phyloP scores from a whole-genome alignment of 164 flowering plant genomes.

The Kalanchoe fedtschenkoi region DNA sequence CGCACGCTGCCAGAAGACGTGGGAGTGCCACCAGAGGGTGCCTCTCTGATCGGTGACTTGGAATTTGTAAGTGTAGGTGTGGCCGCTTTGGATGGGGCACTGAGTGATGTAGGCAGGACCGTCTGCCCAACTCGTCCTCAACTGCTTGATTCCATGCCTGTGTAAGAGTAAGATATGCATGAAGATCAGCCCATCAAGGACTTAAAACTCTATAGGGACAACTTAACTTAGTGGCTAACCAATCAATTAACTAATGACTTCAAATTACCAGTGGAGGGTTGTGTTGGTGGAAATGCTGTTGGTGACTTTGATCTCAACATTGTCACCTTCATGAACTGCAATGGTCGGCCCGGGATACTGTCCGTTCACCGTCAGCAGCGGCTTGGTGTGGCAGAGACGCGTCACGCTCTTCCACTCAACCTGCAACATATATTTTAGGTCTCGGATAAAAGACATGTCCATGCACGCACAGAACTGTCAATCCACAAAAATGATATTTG shows the following conservation, averaged over 20 bases:
- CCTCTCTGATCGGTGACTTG: slow-evolving; percentile 1
- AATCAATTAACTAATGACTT: too few species aligned
- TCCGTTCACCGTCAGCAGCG: slow-evolving; percentile 54
- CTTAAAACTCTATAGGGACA: neutral
- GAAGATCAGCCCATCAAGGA: neutral
- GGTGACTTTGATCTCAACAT: slow-evolving; percentile 40
- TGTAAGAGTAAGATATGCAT: slow-evolving; percentile 17
- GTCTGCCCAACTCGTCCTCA: slow-evolving; percentile 49
- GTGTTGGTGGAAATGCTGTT: slow-evolving; percentile 45
- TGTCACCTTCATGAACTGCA: slow-evolving; percentile 48
- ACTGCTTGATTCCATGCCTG: slow-evolving; percentile 51
- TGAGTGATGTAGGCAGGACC: slow-evolving; percentile 58
- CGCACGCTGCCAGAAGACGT: slow-evolving; percentile 45
- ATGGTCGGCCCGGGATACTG: slow-evolving; percentile 49
- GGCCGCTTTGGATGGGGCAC: slow-evolving; percentile 14
- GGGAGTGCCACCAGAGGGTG: slow-evolving; percentile 44
- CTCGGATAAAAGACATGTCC: too few species aligned
- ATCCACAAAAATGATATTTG: too few species aligned
- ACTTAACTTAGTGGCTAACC: neutral
- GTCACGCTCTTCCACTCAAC: slow-evolving; percentile 37
- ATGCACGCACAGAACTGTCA: too few species aligned
- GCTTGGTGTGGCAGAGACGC: slow-evolving; percentile 37
- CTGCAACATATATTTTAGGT: too few species aligned
- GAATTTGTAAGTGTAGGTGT: neutral
- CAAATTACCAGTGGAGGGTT: slow-evolving; percentile 45